These are phyloP conservation scores for Rubia yunnanensis DNA, from an alignment of 257 asterid genomes.

Conservation along the genomic window DNA sequence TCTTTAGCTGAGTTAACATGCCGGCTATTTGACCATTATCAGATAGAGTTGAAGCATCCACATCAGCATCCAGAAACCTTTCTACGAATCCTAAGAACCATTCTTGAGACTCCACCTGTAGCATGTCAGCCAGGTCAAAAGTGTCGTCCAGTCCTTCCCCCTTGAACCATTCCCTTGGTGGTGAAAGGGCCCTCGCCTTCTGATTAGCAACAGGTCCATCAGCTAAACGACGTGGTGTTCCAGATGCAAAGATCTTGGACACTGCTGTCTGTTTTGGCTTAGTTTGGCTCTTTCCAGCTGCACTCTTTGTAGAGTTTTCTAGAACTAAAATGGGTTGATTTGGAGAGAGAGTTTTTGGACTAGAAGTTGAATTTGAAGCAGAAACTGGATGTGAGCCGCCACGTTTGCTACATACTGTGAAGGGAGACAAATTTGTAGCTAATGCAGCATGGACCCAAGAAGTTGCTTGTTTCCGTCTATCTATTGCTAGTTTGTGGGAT, in stretches of 20 bases:
- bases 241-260: constrained; percentile 36
- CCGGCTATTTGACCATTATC: constrained; percentile 94
- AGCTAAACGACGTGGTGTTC: constrained; percentile 33
- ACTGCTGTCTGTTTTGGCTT: constrained; percentile 42
- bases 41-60: constrained; percentile 57
- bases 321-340: constrained; percentile 60
- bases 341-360: constrained; percentile 26
- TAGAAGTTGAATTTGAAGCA: constrained; percentile 29
- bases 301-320: constrained; percentile 48
- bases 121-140: constrained; percentile 72
- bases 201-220: constrained; percentile 40
- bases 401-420: constrained; percentile 53
- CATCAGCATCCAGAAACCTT: constrained; percentile 87
- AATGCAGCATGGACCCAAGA: constrained; percentile 88
- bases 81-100: constrained; percentile 95
- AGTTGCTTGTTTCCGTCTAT: constrained; percentile 67
- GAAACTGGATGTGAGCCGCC: constrained; percentile 24
- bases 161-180: constrained; percentile 74
- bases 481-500: constrained; percentile 40
- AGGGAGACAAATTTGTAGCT: constrained; percentile 64
- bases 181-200: constrained; percentile 32
- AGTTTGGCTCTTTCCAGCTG: constrained; percentile 29
- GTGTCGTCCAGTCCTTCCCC: constrained; percentile 79
- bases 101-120: constrained; percentile 66
- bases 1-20: constrained; percentile 85